A percentile compares a stretch with the other conserved stretches of the same genome.
Evolutionary conservation across 2,329 filamentous ascomycete genomes (phyloP).

Genomic region (Aspergillus quadricinctus): DNA sequence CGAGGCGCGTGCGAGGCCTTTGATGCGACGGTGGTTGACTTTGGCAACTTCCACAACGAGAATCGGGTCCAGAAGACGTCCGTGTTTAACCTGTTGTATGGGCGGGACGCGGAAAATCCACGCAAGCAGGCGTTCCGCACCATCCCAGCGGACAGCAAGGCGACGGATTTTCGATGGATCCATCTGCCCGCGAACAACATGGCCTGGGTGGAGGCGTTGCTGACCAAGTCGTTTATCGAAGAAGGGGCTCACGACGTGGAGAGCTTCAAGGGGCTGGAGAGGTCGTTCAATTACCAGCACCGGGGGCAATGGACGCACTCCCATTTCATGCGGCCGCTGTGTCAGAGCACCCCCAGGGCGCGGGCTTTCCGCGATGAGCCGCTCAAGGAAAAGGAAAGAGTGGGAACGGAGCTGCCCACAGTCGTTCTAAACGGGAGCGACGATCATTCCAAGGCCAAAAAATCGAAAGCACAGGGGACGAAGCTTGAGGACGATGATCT

Average conservation of each 20-base stretch:
- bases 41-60: conserved; percentile 43
- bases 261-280: conserved; percentile 59
- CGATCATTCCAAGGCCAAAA: conserved; percentile 15
- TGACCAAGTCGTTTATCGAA: conserved; percentile 63
- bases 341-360: conserved; percentile 46
- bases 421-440: conserved; percentile 19
- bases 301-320: conserved; percentile 56
- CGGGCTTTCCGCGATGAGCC: conserved; percentile 28
- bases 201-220: conserved; percentile 59
- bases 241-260: conserved; percentile 59
- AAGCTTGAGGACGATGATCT: conserved; percentile 26
- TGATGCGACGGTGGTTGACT: conserved; percentile 52
- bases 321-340: conserved; percentile 59
- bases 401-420: conserved; percentile 7
- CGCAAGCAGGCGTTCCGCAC: conserved; percentile 47
- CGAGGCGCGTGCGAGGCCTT: conserved; percentile 46
- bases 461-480: conserved; percentile 21
- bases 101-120: conserved; percentile 43
- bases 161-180: conserved; percentile 50
- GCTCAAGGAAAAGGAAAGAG: conserved; percentile 18
- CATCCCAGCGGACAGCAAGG: conserved; percentile 43
- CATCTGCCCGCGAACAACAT: conserved; percentile 52
- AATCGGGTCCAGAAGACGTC: conserved; percentile 46
- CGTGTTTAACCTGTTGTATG: conserved; percentile 52
- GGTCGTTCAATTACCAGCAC: conserved; percentile 60